Percentiles rank a stretch among this genome's conserved stretches.
These are phyloP conservation scores for Fusarium fujikuroi DNA, from an alignment of 2,329 filamentous ascomycete genomes.

Conservation along the genomic window DNA sequence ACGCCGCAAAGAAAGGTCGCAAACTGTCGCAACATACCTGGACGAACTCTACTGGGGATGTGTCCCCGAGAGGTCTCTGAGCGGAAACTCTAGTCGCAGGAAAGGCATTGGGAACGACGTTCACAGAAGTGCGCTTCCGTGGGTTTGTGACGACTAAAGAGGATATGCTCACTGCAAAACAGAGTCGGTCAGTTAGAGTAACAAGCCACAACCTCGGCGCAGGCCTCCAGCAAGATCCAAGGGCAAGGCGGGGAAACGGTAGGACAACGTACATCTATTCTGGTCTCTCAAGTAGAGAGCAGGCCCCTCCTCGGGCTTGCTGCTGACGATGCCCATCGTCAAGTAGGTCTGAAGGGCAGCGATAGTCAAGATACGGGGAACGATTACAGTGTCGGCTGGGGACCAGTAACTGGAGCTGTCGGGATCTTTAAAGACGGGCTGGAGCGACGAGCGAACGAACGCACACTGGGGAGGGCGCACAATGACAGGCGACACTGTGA, in stretches of 20 bases:
- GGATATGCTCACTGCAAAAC: constrained; percentile 80
- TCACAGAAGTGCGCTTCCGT: constrained; percentile 79
- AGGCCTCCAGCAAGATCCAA: constrained; percentile 14
- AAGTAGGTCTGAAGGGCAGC: constrained; percentile 43
- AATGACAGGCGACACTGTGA: constrained; percentile 42
- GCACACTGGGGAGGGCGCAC: constrained; percentile 34
- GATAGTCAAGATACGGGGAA: constrained; percentile 33
- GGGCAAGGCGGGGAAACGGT: constrained; percentile 20
- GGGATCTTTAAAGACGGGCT: constrained; percentile 43
- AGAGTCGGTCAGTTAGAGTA: constrained; percentile 34
- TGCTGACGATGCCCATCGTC: constrained; percentile 91
- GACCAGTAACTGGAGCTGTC: constrained; percentile 39
- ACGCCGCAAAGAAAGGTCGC: constrained; percentile 31
- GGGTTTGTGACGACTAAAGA: constrained; percentile 84
- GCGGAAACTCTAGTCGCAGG: constrained; percentile 83
- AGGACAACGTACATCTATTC: constrained; percentile 77
- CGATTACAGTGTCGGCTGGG: constrained; percentile 31
- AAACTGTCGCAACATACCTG: constrained; percentile 70
- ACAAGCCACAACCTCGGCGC: constrained; percentile 27
- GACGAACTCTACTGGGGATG: constrained; percentile 84
- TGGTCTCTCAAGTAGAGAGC: constrained; percentile 90
- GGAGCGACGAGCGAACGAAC: constrained; percentile 29
- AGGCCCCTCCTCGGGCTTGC: constrained; percentile 85
- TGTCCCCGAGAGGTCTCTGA: constrained; percentile 78
- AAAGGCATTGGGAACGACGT: constrained; percentile 85